Evolutionary conservation across 441 rosid genomes (phyloP).

Genomic region (Populus trichocarpa): DNA sequence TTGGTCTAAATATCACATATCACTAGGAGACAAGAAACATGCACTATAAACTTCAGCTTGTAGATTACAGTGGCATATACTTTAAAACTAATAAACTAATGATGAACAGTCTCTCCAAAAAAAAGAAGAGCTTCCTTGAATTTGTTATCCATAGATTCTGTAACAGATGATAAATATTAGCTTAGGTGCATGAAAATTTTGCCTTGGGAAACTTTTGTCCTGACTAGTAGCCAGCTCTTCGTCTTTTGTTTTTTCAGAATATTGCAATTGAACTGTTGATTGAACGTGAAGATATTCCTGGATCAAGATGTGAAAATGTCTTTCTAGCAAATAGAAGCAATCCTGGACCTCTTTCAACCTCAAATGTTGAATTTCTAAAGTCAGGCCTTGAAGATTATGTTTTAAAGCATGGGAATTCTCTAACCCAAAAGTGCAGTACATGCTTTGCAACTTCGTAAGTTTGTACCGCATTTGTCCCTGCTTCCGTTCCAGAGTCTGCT

Average conservation of each 20-base stretch:
- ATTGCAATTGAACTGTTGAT: slow-evolving; percentile 64
- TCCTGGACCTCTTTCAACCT: slow-evolving; percentile 38
- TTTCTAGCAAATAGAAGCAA: slow-evolving; percentile 49
- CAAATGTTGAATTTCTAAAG: slow-evolving; percentile 59
- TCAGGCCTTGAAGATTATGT: slow-evolving; percentile 80
- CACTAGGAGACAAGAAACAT: neutral
- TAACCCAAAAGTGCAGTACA: slow-evolving; percentile 38
- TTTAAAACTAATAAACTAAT: too few relatives aligned
- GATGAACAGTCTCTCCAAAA: neutral
- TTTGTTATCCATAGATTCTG: neutral
- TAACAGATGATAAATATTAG: too few relatives aligned
- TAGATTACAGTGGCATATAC: neutral
- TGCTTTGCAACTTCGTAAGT: slow-evolving; percentile 56
- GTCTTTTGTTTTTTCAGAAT: slow-evolving; percentile 41
- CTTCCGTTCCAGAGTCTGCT: slow-evolving; percentile 10
- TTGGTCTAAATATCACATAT: neutral
- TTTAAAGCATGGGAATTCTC: slow-evolving; percentile 49
- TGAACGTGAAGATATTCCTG: slow-evolving; percentile 40
- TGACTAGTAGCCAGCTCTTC: neutral
- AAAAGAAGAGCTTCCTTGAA: neutral
- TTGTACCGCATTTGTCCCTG: neutral
- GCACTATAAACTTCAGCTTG: neutral
- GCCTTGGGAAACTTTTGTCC: neutral
- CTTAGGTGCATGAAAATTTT: neutral
- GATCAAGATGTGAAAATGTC: slow-evolving; percentile 39